Base-by-base conservation (phyloP, 148 eudicot species). In the Simmondsia chinensis region DNA sequence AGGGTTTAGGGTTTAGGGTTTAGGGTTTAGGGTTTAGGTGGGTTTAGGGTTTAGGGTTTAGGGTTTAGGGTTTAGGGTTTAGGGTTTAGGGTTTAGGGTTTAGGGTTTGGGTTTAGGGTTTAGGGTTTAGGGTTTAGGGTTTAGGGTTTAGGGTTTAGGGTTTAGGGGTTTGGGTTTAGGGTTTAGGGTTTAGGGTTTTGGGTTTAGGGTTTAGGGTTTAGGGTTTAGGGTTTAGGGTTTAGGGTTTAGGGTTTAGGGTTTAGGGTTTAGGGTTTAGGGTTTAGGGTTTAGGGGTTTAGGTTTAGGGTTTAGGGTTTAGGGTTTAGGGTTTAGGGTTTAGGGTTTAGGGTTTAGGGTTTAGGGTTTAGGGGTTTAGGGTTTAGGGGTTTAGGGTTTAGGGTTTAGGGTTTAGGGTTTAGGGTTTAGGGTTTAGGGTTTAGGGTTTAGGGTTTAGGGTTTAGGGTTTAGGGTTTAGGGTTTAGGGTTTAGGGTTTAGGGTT, bases 221-320 rank as follows among this genome's bases (percentile, higher is more conserved):
- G 23, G 51, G 36, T n/a, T 16, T 47, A 15, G 23, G 51, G 51
- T 16, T 47, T 47, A 5, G 36, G 50, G 36, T 28, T 46, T 29
- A 5, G 36, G 50, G 50, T 28, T 47, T 47, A 26, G 33, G 51
- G 51, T 28, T 47, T 47, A 26, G 33, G 51, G 51, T 17, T 47
- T 29, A 17, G 38, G 51, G 37, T 30, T n/a, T n/a, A n/a, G n/a
- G n/a, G 51, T 47, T 47, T 47, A 47, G 51, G 50, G 33, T 46
- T 46, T 46, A 46, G 33, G 50, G 50, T 46, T 46, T 46, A 46
- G 50, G 50, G n/a, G n/a, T n/a, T n/a, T n/a, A n/a, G n/a, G n/a
- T n/a, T n/a, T n/a, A n/a, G n/a, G n/a, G n/a, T n/a, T 27, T 46
- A 26, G 14, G 34, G 50, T 33, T 26, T 46, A 26, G 5, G 34